Conservation (phyloP, 768 basidiomycete species). For the Xerocomellus intermedius region DNA sequence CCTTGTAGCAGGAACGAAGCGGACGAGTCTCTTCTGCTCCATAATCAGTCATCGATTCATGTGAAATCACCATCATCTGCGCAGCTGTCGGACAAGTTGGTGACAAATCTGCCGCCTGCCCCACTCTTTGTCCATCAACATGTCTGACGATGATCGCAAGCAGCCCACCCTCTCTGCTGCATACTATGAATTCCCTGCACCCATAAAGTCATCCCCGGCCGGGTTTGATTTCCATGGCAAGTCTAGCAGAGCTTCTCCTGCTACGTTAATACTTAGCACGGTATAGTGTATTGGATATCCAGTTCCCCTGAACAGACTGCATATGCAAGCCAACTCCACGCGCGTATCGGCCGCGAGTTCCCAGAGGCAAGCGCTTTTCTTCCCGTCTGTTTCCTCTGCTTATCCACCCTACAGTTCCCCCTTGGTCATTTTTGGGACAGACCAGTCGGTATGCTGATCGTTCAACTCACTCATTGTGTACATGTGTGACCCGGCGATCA, state of each 20-base stretch:
- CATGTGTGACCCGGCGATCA: constrained; percentile 3
- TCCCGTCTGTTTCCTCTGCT: not conserved
- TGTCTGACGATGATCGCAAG: no score
- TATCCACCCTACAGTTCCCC: constrained; percentile 43
- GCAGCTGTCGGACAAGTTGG: no score
- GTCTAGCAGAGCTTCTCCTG: constrained; percentile 9
- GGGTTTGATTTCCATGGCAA: constrained; percentile 75
- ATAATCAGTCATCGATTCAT: no score
- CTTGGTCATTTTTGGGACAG: constrained; percentile 63
- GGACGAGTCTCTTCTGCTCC: no score
- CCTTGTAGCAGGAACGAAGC: no score
- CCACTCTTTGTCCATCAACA: no score
- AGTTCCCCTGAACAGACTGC: constrained; percentile 40
- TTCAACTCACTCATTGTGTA: not conserved
- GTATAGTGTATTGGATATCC: constrained; percentile 62
- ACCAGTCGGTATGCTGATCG: constrained; percentile 49
- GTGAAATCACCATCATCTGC: no score
- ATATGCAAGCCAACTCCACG: constrained; percentile 56
- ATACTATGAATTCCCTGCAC: constrained; percentile 55
- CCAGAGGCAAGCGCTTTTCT: constrained; percentile 53
- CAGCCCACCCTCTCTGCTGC: constrained; percentile 48
- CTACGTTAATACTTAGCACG: not conserved
- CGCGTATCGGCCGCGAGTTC: constrained; percentile 60
- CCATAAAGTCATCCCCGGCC: constrained; percentile 51
- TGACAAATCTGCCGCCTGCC: no score